Conservation (phyloP, 1,284 basidiomycete species). For the Cutaneotrichosporon sp. region DNA sequence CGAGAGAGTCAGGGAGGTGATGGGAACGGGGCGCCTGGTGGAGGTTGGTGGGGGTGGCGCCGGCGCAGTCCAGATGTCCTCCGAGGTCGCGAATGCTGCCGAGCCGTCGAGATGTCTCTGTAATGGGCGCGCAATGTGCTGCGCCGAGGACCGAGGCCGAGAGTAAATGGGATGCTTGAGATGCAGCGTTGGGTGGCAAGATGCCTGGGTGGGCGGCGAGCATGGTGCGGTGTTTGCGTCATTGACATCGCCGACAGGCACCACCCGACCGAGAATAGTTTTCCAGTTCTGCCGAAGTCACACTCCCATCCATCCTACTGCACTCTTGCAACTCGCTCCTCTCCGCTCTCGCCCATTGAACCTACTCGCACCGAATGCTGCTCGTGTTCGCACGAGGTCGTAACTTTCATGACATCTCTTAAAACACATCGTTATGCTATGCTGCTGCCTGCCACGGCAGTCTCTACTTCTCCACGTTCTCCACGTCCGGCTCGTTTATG, state of each 20-base stretch:
- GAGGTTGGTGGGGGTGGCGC: too few species aligned
- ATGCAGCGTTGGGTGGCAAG: neutral
- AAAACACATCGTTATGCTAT: neutral
- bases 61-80: too few species aligned
- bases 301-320: too few species aligned
- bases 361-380: too few species aligned
- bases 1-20: too few species aligned
- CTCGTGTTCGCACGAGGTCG: neutral
- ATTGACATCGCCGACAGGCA: neutral
- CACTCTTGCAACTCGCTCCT: too few species aligned
- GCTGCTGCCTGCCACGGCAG: neutral
- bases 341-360: too few species aligned
- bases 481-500: slow-evolving; percentile 7
- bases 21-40: too few species aligned
- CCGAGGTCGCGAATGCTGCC: too few species aligned
- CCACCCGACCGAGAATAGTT: neutral
- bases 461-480: neutral
- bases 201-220: neutral
- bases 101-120: too few species aligned
- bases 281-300: neutral
- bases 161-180: neutral
- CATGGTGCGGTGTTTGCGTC: neutral
- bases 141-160: neutral
- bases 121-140: neutral
- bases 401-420: neutral